Evolutionary conservation across 2,329 filamentous ascomycete species (phyloP).

Genomic region (Orbilia brochopaga): DNA sequence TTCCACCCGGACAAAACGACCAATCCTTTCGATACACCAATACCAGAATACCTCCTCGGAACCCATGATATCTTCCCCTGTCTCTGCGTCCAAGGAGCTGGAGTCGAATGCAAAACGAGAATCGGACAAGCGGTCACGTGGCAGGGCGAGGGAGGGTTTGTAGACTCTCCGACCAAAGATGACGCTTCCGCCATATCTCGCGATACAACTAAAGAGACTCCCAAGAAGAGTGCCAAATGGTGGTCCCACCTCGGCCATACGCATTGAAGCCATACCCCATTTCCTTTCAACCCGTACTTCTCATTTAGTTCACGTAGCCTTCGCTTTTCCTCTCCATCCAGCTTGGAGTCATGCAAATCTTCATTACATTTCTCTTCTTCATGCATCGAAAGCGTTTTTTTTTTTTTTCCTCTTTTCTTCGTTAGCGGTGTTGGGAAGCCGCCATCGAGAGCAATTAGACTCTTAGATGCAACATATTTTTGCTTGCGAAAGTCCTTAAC

Average conservation of each 20-base stretch:
- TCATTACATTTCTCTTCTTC: neutral
- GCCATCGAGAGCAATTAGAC: too few relatives aligned
- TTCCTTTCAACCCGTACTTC: neutral
- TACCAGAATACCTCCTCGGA: slow-evolving; percentile 39
- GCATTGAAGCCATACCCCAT: slow-evolving; percentile 3
- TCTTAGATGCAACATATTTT: too few relatives aligned
- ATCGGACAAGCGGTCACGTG: slow-evolving; percentile 46
- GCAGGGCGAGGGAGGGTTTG: slow-evolving; percentile 39
- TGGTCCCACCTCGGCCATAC: slow-evolving; percentile 37
- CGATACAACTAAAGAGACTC: slow-evolving; percentile 25
- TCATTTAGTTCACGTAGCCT: too few relatives aligned
- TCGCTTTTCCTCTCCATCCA: too few relatives aligned
- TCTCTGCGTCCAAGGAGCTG: slow-evolving; percentile 38
- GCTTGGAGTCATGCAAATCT: neutral
- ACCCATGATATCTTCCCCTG: slow-evolving; percentile 41
- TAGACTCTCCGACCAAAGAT: slow-evolving; percentile 14
- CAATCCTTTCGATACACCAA: slow-evolving; percentile 25
- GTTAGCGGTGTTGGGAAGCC: too few relatives aligned
- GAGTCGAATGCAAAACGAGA: slow-evolving; percentile 42
- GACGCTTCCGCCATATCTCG: slow-evolving; percentile 8
- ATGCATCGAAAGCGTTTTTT: too few relatives aligned
- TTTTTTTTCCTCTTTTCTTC: too few relatives aligned
- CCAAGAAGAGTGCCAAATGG: slow-evolving; percentile 42
- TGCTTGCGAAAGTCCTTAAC: too few relatives aligned
- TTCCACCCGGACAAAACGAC: slow-evolving; percentile 11